Conservation (phyloP, 1,284 basidiomycete genomes). For the Vanrija sp. region DNA sequence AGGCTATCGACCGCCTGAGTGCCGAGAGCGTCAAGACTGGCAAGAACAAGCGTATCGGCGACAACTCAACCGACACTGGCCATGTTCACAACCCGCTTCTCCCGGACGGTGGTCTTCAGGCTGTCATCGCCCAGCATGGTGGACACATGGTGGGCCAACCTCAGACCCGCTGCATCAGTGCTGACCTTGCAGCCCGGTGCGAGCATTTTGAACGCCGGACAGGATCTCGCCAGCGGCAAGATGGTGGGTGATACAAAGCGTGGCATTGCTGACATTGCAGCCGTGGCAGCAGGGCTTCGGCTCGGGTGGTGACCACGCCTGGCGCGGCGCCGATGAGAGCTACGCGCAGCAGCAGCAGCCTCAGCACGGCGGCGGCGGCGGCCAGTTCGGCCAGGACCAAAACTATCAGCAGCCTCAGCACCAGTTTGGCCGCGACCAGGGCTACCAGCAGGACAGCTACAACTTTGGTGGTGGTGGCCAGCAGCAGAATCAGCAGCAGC, state of each 20-base stretch:
- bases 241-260: constrained; percentile 27
- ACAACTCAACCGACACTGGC: constrained; percentile 31
- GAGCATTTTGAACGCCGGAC: constrained; percentile 41
- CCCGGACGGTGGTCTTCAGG: constrained; percentile 46
- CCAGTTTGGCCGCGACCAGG: neutral
- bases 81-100: constrained; percentile 44
- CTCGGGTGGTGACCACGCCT: constrained; percentile 41
- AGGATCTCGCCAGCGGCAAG: constrained; percentile 46
- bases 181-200: constrained; percentile 28
- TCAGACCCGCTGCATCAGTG: too few species aligned
- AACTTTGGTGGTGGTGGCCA: neutral
- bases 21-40: constrained; percentile 67
- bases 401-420: constrained; percentile 1
- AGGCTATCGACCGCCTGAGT: constrained; percentile 60
- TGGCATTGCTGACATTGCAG: constrained; percentile 11
- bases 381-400: constrained; percentile 1
- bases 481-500: neutral
- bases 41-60: constrained; percentile 62
- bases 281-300: constrained; percentile 49
- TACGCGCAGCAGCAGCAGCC: neutral
- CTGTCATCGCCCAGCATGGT: constrained; percentile 44
- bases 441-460: neutral
- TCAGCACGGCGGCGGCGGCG: neutral
- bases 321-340: constrained; percentile 37
- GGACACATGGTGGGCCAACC: constrained; percentile 33